These are phyloP conservation scores for Eustoma russellianum DNA, from an alignment of 257 asterid genomes.

Conservation along the genomic window DNA sequence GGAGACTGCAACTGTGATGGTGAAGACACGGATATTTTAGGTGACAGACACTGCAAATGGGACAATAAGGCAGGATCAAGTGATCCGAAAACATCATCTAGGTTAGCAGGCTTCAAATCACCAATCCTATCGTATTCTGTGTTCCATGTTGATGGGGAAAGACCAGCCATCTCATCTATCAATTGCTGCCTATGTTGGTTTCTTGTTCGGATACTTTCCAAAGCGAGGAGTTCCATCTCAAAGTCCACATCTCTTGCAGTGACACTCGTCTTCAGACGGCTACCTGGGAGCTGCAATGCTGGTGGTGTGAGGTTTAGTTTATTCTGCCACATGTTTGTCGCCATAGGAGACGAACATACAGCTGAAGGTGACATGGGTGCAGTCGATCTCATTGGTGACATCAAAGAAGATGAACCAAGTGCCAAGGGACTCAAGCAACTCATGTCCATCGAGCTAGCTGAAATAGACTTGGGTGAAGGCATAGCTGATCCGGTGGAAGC, in stretches of 20 bases:
- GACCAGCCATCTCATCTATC: constrained; percentile 58
- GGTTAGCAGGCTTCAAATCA: constrained; percentile 57
- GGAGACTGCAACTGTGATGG: constrained; percentile 46
- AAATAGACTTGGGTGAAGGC: constrained; percentile 60
- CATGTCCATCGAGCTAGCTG: constrained; percentile 35
- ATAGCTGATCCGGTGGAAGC: constrained; percentile 80
- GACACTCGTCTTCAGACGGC: constrained; percentile 57
- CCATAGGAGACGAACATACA: constrained; percentile 63
- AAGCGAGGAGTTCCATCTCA: constrained; percentile 44
- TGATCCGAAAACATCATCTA: constrained; percentile 71
- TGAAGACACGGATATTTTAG: constrained; percentile 22
- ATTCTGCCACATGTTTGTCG: constrained; percentile 49
- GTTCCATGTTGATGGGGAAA: constrained; percentile 41
- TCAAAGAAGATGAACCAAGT: constrained; percentile 35
- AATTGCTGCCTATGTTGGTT: constrained; percentile 52
- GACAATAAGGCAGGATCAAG: constrained; percentile 50
- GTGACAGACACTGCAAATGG: constrained; percentile 49
- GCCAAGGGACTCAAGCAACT: constrained; percentile 42
- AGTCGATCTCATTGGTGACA: constrained; percentile 29
- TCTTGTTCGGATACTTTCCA: constrained; percentile 47
- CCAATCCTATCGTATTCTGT: constrained; percentile 35
- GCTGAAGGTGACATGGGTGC: constrained; percentile 60
- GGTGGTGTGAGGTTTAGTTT: constrained; percentile 50
- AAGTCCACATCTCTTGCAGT: constrained; percentile 52
- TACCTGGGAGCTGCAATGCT: constrained; percentile 59